Percentiles rank a stretch among this genome's conserved stretches.
Evolutionary conservation across 2,329 filamentous ascomycete species (phyloP).

Genomic region (Rhinocladiella similis): DNA sequence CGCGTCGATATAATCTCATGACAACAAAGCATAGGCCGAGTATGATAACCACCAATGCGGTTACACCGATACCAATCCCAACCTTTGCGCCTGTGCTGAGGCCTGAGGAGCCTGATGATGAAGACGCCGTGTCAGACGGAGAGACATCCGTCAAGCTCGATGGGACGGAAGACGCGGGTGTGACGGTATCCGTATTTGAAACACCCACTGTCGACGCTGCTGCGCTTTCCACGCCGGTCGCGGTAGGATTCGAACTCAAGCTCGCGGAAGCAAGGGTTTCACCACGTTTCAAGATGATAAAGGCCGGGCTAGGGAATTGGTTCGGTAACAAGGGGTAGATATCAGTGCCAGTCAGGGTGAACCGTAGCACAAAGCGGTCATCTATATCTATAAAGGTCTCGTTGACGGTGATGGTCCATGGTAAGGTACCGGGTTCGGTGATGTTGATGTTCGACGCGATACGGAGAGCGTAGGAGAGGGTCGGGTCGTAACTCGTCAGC

Average conservation of each 20-base stretch:
- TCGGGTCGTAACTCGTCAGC: constrained; percentile 2
- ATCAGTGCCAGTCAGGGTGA: constrained; percentile 1
- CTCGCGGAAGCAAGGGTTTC: background rate
- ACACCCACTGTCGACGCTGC: background rate
- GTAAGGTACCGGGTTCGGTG: constrained; percentile 1
- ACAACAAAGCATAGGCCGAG: constrained; percentile 1
- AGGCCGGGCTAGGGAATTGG: constrained; percentile 7
- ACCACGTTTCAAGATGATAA: background rate
- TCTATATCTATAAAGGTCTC: background rate
- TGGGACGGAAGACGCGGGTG: too few species aligned
- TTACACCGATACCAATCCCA: background rate
- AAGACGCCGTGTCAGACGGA: background rate
- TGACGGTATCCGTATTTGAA: background rate
- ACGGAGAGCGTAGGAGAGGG: constrained; percentile 4
- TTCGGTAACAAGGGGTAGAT: background rate
- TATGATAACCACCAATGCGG: background rate
- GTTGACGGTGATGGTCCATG: constrained; percentile 5
- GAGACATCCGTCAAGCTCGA: too few species aligned
- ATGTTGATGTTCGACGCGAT: constrained; percentile 7
- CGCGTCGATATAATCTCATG: background rate
- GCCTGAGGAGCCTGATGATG: background rate
- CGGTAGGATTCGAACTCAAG: background rate
- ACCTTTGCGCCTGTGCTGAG: constrained; percentile 3
- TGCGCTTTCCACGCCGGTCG: background rate
- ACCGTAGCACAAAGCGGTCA: background rate